Base-by-base conservation (phyloP, 208 protist genomes). In the Trypanosoma conorhini region DNA sequence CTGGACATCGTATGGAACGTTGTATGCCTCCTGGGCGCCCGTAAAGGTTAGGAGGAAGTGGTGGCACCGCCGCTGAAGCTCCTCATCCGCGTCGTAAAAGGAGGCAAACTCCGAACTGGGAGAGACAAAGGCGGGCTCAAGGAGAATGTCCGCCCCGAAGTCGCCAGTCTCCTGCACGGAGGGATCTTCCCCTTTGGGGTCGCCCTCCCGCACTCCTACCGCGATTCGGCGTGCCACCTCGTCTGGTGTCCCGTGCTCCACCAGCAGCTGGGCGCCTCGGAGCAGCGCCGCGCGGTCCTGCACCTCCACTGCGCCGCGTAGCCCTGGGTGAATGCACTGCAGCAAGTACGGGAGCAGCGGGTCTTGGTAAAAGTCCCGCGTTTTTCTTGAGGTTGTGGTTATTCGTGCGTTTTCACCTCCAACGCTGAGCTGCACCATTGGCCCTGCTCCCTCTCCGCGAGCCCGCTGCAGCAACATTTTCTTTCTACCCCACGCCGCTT, bases 1-100 rank as follows among this genome's bases (percentile, higher is more conserved):
- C 59, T 86, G 87, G 58, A 91, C 61, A 59, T 76, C 72, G 31
- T 44, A 48, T 4, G 72, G 72, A 38, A 77, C 21, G 61, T 63
- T 31, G 31, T 68, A 72, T 0, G 26, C 40, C 13, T 56, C 42
- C n/a, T 42, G 26, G 5, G 31, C 35, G 57, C 67, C 61, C 9
- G 22, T 62, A 48, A 77, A 71, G 2, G 58, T 68, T 9, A 28
- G 59, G 1, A 68, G 44, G 57, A 79, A 62, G 62, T 54, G 67
- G 35, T 40, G 28, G 33, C 67, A 74, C 10, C 68, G 68, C 21
- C 38, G 67, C 33, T 19, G 8, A 57, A 73, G 51, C 42, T 79
- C 68, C 1, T 70, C 58, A 56, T 74, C 68, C 28, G 72, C 72
- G 0, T 72, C 72, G 33, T 67, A 59, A n/a, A 62, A 24, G 17